A percentile compares a stretch with the other conserved stretches of the same genome.
These are phyloP conservation scores for Fomitopsis betulina DNA, from an alignment of 1,284 basidiomycete genomes.

Conservation along the genomic window DNA sequence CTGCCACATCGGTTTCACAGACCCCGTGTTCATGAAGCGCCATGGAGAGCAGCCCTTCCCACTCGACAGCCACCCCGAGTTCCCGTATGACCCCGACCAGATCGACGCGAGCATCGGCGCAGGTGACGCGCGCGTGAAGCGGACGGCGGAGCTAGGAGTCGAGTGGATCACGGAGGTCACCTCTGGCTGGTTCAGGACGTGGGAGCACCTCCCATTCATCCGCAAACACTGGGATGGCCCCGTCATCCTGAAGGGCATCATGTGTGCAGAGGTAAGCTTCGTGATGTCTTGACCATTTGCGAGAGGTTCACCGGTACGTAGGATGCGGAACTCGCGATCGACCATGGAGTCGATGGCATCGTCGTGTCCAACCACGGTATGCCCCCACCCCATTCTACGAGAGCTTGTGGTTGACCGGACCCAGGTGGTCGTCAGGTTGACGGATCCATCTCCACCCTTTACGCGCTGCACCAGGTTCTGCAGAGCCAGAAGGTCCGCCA, in stretches of 20 bases:
- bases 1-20: constrained; percentile 52
- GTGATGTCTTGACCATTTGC: not conserved
- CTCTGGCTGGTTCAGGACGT: constrained; percentile 53
- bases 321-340: constrained; percentile 68
- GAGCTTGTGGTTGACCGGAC: not conserved
- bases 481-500: constrained; percentile 49
- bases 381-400: not conserved
- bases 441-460: constrained; percentile 69
- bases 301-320: constrained; percentile 20
- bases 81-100: constrained; percentile 52
- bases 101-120: constrained; percentile 32
- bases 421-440: constrained; percentile 78
- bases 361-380: constrained; percentile 79
- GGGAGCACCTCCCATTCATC: constrained; percentile 64
- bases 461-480: constrained; percentile 62
- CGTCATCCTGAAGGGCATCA: constrained; percentile 69
- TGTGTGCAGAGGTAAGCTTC: constrained; percentile 23
- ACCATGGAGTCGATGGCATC: constrained; percentile 68
- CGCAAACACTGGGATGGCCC: constrained; percentile 67
- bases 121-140: constrained; percentile 42
- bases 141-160: constrained; percentile 40
- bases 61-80: constrained; percentile 38
- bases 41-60: constrained; percentile 38
- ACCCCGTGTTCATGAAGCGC: constrained; percentile 66
- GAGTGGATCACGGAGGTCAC: constrained; percentile 56